Percentiles rank a stretch among this genome's conserved stretches.
Evolutionary conservation across 768 basidiomycete species (phyloP).

Genomic region (Amanita muscaria): DNA sequence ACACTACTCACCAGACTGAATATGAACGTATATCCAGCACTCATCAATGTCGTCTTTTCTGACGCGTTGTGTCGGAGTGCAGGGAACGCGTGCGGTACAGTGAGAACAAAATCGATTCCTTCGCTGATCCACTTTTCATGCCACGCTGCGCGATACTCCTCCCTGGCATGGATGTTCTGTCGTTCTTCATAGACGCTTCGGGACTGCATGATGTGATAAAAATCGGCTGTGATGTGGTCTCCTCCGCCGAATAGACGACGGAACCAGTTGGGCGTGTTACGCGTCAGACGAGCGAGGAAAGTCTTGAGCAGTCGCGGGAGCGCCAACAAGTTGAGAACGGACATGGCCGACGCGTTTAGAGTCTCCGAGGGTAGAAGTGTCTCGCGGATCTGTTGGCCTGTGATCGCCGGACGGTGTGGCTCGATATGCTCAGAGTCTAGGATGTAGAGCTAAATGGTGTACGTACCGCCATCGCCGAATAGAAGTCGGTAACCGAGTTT

Average conservation of each 20-base stretch:
- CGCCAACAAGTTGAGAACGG: constrained; percentile 18
- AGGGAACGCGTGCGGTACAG: constrained; percentile 53
- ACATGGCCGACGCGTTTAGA: constrained; percentile 18
- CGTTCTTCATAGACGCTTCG: constrained; percentile 46
- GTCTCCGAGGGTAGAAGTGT: constrained; percentile 24
- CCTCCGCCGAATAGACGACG: constrained; percentile 28
- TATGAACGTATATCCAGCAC: constrained; percentile 55
- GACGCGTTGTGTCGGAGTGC: constrained; percentile 47
- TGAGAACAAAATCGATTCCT: constrained; percentile 55
- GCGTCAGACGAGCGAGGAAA: constrained; percentile 22
- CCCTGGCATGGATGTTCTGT: constrained; percentile 35
- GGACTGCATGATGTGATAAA: constrained; percentile 31
- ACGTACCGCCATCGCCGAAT: constrained; percentile 48
- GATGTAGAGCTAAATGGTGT: constrained; percentile 2
- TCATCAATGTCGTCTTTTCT: constrained; percentile 44
- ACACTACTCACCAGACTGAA: constrained; percentile 47
- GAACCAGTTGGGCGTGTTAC: constrained; percentile 31
- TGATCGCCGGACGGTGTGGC: background rate
- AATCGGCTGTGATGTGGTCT: constrained; percentile 28
- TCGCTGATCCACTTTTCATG: constrained; percentile 36
- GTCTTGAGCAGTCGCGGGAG: constrained; percentile 28
- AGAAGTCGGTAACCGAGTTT: constrained; percentile 44
- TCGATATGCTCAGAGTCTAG: constrained; percentile 3
- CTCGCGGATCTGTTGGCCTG: constrained; percentile 37
- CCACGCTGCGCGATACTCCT: constrained; percentile 36